phyloP scores from a whole-genome alignment of 495 filamentous ascomycete genomes.

The Neurospora africana region DNA sequence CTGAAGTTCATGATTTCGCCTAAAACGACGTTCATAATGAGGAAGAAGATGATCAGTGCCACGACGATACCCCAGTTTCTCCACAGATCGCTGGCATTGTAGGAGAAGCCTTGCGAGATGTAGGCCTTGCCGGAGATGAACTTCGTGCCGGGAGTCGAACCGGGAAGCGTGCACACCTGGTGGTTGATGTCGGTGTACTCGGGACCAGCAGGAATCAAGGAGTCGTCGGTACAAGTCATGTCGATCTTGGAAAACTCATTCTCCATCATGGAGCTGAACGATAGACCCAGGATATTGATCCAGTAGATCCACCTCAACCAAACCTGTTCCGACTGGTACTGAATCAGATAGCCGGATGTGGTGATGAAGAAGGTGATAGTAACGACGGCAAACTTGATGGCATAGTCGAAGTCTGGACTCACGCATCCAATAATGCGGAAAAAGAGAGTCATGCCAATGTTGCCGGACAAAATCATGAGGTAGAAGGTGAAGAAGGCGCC shows the following conservation, averaged over 20 bases:
- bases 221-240: conserved; percentile 52
- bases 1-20: conserved; percentile 69
- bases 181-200: conserved; percentile 55
- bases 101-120: conserved; percentile 52
- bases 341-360: conserved; percentile 72
- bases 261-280: conserved; percentile 68
- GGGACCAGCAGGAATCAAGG: conserved; percentile 53
- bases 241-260: conserved; percentile 64
- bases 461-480: conserved; percentile 57
- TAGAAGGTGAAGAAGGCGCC: conserved; percentile 75
- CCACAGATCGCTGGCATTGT: conserved; percentile 53
- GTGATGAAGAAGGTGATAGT: conserved; percentile 70
- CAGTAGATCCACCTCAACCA: conserved; percentile 79
- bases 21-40: conserved; percentile 56
- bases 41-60: conserved; percentile 55
- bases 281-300: conserved; percentile 65
- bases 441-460: conserved; percentile 68
- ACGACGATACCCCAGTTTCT: conserved; percentile 68
- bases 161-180: conserved; percentile 66
- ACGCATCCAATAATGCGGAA: conserved; percentile 71
- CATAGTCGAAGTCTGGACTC: conserved; percentile 76
- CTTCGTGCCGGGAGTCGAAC: conserved; percentile 50
- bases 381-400: conserved; percentile 67
- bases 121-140: conserved; percentile 52
- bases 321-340: conserved; percentile 55